Conservation (phyloP, 148 eudicot species). For the Heliamphora exappendiculata region DNA sequence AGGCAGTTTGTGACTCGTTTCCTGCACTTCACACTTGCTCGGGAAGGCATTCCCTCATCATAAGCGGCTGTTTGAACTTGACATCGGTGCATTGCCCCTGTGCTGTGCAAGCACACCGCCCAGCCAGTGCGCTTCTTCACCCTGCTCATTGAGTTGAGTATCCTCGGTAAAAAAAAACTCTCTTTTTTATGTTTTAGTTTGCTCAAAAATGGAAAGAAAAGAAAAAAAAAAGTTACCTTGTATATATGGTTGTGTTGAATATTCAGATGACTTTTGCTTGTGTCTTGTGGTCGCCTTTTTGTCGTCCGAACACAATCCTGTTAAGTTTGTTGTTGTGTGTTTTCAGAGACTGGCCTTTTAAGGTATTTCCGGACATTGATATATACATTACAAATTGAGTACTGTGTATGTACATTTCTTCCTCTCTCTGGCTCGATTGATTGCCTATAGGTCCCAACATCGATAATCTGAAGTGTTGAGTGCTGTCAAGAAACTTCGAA, state of each 20-base stretch:
- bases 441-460: no score
- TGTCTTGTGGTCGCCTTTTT: background rate
- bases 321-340: background rate
- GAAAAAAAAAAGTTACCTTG: background rate
- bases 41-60: conserved; percentile 83
- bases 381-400: background rate
- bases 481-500: no score
- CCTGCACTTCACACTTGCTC: conserved; percentile 92
- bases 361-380: background rate
- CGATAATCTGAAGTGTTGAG: no score
- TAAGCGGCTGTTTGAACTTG: conserved; percentile 81
- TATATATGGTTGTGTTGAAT: background rate
- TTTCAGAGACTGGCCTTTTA: background rate
- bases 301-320: background rate
- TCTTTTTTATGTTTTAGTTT: background rate
- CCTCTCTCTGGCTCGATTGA: background rate
- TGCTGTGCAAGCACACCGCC: conserved; percentile 44
- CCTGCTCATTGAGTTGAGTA: conserved; percentile 25
- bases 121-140: conserved; percentile 19
- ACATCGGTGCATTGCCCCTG: conserved; percentile 91
- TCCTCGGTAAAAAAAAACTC: background rate
- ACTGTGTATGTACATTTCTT: background rate
- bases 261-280: background rate
- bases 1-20: conserved; percentile 76
- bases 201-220: background rate